phyloP scores from a whole-genome alignment of 352 stramenopile species.

The Saprolegnia parasitica region DNA sequence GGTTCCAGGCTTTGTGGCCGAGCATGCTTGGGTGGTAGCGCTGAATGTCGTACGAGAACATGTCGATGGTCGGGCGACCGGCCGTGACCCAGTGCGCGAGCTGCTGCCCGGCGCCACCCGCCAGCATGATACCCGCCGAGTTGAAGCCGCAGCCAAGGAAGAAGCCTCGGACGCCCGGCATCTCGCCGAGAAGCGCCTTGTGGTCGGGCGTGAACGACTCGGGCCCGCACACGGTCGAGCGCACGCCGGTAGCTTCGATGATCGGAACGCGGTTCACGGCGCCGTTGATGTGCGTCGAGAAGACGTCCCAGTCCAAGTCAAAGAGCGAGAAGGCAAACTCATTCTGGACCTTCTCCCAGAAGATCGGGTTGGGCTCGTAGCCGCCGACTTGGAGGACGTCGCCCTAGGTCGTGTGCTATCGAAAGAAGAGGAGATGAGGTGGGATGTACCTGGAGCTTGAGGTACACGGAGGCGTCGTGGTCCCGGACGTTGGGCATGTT shows the following conservation, averaged over 20 bases:
- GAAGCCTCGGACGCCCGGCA: slow-evolving; percentile 31
- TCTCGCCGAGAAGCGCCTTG: slow-evolving; percentile 31
- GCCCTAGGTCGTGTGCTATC: slow-evolving; percentile 15
- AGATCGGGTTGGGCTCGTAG: slow-evolving; percentile 34
- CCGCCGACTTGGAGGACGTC: slow-evolving; percentile 33
- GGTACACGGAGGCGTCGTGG: slow-evolving; percentile 34
- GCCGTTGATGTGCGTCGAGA: slow-evolving; percentile 33
- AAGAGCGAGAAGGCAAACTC: slow-evolving; percentile 34
- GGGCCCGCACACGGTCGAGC: slow-evolving; percentile 34
- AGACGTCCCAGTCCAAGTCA: slow-evolving; percentile 36
- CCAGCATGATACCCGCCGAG: slow-evolving; percentile 34
- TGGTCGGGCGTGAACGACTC: slow-evolving; percentile 37
- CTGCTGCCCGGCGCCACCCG: slow-evolving; percentile 31
- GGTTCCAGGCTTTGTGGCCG: slow-evolving; percentile 26
- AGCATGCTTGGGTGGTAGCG: slow-evolving; percentile 31
- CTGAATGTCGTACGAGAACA: slow-evolving; percentile 33
- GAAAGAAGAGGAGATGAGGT: background rate
- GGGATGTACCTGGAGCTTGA: slow-evolving; percentile 29
- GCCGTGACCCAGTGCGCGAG: slow-evolving; percentile 32
- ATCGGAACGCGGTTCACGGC: slow-evolving; percentile 29
- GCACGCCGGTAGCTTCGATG: slow-evolving; percentile 30
- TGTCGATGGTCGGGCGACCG: slow-evolving; percentile 32
- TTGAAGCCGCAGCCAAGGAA: slow-evolving; percentile 35
- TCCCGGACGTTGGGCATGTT: slow-evolving; percentile 33
- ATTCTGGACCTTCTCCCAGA: slow-evolving; percentile 30